phyloP scores from a whole-genome alignment of 1,139 yeast species.

The Magnusiomyces fungicola region DNA sequence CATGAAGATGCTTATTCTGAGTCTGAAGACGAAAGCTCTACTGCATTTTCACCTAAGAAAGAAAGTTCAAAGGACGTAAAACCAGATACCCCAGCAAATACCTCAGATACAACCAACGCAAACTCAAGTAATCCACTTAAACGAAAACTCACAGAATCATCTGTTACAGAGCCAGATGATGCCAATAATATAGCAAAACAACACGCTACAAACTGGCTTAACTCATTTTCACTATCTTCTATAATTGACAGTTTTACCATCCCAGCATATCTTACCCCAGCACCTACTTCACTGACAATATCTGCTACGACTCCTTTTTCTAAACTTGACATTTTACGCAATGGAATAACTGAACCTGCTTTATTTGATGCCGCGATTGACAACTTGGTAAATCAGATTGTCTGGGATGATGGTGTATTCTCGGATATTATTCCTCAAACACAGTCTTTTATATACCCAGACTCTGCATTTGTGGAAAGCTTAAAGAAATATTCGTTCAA shows the following conservation, averaged over 20 bases:
- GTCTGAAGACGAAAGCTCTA: constrained; percentile 9
- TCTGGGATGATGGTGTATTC: constrained; percentile 38
- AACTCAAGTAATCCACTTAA: background rate
- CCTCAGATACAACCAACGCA: background rate
- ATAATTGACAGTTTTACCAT: background rate
- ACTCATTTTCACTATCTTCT: constrained; percentile 1
- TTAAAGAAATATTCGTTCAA: background rate
- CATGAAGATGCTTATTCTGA: constrained; percentile 19
- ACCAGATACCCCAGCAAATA: no score
- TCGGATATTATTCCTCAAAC: constrained; percentile 5
- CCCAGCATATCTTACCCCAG: background rate
- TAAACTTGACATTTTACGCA: background rate
- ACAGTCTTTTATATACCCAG: background rate
- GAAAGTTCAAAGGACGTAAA: constrained; percentile 10
- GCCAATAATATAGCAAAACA: constrained; percentile 2
- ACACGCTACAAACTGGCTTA: background rate
- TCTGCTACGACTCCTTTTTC: background rate
- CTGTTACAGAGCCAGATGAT: background rate
- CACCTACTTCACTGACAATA: background rate
- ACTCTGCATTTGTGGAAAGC: background rate
- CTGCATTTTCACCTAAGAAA: constrained; percentile 6
- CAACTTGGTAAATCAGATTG: constrained; percentile 37
- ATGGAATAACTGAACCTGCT: constrained; percentile 8
- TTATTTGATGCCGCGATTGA: constrained; percentile 25
- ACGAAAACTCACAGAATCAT: background rate